A percentile compares a stretch with the other conserved stretches of the same genome.
These are phyloP conservation scores for Didymella arachidicola DNA, from an alignment of 2,329 filamentous ascomycete genomes.

Conservation along the genomic window DNA sequence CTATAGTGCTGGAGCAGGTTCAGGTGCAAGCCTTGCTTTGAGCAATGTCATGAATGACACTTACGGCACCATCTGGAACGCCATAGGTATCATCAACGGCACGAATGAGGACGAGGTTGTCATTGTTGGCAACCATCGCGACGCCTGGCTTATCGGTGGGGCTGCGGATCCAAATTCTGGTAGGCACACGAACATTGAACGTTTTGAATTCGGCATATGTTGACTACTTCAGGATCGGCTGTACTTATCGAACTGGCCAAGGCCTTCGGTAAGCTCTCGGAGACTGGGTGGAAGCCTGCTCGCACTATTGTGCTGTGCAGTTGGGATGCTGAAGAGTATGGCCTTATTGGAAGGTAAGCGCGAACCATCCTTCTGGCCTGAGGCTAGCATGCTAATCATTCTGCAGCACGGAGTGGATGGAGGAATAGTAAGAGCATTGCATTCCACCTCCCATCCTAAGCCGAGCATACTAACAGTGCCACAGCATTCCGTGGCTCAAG, in stretches of 20 bases:
- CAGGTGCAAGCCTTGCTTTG: conserved; percentile 58
- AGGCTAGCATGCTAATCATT: conserved; percentile 9
- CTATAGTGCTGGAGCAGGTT: conserved; percentile 55
- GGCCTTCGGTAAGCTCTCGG: conserved; percentile 57
- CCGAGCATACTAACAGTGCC: conserved; percentile 17
- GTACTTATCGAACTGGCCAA: conserved; percentile 60
- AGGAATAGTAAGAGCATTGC: conserved; percentile 49
- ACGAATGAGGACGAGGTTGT: conserved; percentile 65
- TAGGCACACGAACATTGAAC: not conserved
- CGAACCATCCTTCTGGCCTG: not conserved
- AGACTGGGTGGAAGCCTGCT: conserved; percentile 61
- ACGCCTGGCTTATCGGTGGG: conserved; percentile 63
- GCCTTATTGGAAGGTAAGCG: conserved; percentile 44
- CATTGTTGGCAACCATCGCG: conserved; percentile 62
- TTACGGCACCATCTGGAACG: conserved; percentile 82
- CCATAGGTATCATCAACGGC: conserved; percentile 73
- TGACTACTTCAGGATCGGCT: conserved; percentile 52
- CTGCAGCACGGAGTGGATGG: conserved; percentile 57
- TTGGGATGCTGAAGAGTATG: conserved; percentile 56
- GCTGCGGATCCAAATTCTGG: conserved; percentile 60
- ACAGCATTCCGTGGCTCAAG: conserved; percentile 56
- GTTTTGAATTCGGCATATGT: not conserved
- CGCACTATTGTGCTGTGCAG: conserved; percentile 58
- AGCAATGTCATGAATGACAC: conserved; percentile 81
- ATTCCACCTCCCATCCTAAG: not conserved